Conservation (phyloP, 2,329 filamentous ascomycete genomes). For the Aspergillus transmontanensis region DNA sequence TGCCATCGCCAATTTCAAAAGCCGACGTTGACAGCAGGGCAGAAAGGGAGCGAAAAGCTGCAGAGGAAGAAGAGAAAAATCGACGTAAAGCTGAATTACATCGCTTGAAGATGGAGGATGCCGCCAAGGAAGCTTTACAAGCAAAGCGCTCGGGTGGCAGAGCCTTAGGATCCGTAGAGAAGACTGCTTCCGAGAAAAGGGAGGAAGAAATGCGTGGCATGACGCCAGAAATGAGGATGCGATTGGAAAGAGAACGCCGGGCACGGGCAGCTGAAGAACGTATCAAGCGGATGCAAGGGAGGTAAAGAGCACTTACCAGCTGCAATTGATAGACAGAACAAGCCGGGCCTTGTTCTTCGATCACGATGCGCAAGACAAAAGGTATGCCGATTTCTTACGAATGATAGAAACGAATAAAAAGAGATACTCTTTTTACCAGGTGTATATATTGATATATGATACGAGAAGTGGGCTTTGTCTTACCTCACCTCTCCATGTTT, state of each 20-base stretch:
- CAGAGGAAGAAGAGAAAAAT: constrained; percentile 68
- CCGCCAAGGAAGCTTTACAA: constrained; percentile 40
- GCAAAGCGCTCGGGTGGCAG: constrained; percentile 57
- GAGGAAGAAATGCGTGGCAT: constrained; percentile 83
- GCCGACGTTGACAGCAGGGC: constrained; percentile 71
- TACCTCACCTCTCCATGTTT: background rate
- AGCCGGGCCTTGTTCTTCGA: background rate
- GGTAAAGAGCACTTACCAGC: constrained; percentile 12
- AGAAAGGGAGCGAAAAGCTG: constrained; percentile 70
- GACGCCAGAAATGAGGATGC: constrained; percentile 82
- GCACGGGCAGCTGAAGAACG: constrained; percentile 91
- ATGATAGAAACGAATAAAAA: constrained; percentile 1
- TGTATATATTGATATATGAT: background rate
- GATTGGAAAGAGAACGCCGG: constrained; percentile 82
- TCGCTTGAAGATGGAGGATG: constrained; percentile 67
- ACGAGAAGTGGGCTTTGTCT: background rate
- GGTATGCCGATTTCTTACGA: constrained; percentile 3
- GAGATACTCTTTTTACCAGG: background rate
- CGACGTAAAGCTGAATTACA: constrained; percentile 75
- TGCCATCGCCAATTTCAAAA: constrained; percentile 72
- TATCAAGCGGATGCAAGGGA: constrained; percentile 65
- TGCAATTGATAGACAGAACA: background rate
- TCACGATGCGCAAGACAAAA: background rate
- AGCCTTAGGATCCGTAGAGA: constrained; percentile 62
- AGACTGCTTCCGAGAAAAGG: constrained; percentile 77